Percentiles rank a stretch among this genome's conserved stretches.
Evolutionary conservation across 2,329 filamentous ascomycete genomes (phyloP).

Genomic region (Raffaelea deltoideospora): DNA sequence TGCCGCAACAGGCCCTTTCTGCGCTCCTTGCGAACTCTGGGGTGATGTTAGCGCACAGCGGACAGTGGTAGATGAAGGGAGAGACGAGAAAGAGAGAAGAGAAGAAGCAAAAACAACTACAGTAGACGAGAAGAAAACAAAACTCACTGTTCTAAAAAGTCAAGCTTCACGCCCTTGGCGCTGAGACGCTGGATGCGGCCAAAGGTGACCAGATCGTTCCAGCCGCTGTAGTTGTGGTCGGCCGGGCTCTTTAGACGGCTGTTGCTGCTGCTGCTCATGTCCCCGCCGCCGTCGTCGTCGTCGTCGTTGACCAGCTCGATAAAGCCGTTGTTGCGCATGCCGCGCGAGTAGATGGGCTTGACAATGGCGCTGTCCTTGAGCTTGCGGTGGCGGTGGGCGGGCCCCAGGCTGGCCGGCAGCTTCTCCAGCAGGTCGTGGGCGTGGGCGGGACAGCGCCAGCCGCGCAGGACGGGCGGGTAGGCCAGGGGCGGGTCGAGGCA

Average conservation of each 20-base stretch:
- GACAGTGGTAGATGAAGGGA: not conserved
- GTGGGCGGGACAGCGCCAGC: slow-evolving; percentile 84
- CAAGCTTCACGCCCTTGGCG: slow-evolving; percentile 48
- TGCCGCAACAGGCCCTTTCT: slow-evolving; percentile 5
- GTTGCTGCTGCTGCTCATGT: slow-evolving; percentile 22
- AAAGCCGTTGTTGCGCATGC: slow-evolving; percentile 54
- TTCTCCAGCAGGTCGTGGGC: slow-evolving; percentile 56
- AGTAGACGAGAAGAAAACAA: no score
- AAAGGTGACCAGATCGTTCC: slow-evolving; percentile 43
- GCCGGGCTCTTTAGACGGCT: not conserved
- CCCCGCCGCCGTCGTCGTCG: slow-evolving; percentile 31
- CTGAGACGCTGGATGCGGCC: slow-evolving; percentile 51
- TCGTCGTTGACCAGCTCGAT: slow-evolving; percentile 53
- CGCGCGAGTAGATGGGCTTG: slow-evolving; percentile 41
- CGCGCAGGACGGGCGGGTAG: slow-evolving; percentile 58
- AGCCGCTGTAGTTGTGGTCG: slow-evolving; percentile 21
- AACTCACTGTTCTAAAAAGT: slow-evolving; percentile 54
- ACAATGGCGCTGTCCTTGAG: slow-evolving; percentile 34
- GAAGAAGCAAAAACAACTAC: no score
- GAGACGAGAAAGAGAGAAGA: not conserved
- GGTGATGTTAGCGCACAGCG: no score
- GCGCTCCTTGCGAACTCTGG: slow-evolving; percentile 17
- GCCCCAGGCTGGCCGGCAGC: slow-evolving; percentile 38
- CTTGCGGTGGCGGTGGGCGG: slow-evolving; percentile 46
- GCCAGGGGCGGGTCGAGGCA: slow-evolving; percentile 77